Evolutionary conservation across 768 basidiomycete genomes (phyloP), one percentile per base, ranked within the genome.

Genomic region (Macrolepiota dolichaula): DNA sequence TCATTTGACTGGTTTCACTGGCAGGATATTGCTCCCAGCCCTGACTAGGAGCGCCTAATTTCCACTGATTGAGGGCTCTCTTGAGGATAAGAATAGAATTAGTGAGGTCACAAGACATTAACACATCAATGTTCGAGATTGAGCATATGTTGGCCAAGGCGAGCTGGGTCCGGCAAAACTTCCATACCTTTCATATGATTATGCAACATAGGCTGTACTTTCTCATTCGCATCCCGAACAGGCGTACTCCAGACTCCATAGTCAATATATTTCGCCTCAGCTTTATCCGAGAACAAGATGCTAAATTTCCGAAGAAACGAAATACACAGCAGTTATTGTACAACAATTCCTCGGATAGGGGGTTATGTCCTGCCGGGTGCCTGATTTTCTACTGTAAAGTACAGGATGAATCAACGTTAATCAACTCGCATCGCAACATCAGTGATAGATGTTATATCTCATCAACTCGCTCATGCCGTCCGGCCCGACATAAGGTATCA

Each of bases 1-100:
- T 53, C 59, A 60, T 15, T 54, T 54, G 59, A n/a, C n/a, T n/a
- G n/a, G n/a, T n/a, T n/a, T n/a, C n/a, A 60, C 59, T 35, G 37
- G 24, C 12, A 25, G 19, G n/a, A 27, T 22, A 25, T 12, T 38
- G 37, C 13, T 29, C 27, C 15, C 15, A 19, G 22, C 19, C 27
- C 29, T 15, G 3, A 24, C 19, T 29, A 46, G 47, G 59, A 46
- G 59, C 53, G 47, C 42, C 24, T 7, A 7, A 7, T 51, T 11
- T 19, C 29, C 6, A 25, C 9, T 60, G 9, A 46, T 53, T 55
- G 47, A n/a, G 19, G 24, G 3, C 35, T 22, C 32, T 15, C 57
- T 32, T 50, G 32, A 32, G 13, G 19, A 37, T 27, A n/a, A 4
- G 37, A 38, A 50, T 49, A 57, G 47, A 36, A 19, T 32, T 32